A percentile compares a stretch with the other conserved stretches of the same genome.
Conservation (phyloP, 805 yeast genomes). For the Tetrapisispora pingtungensis region DNA sequence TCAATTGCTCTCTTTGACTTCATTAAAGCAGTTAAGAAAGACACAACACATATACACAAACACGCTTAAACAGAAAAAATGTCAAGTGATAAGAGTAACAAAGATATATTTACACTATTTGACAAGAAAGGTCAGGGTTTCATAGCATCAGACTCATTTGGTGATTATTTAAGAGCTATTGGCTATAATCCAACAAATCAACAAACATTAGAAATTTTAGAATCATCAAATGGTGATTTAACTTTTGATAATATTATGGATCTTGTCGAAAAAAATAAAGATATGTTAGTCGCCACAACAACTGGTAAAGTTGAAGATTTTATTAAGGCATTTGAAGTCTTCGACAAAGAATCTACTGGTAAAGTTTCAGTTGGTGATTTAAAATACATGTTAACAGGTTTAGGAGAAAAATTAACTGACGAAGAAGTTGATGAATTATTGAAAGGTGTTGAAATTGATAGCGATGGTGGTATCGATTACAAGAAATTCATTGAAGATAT, state of each 20-base stretch:
- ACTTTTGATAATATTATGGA: constrained; percentile 23
- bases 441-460: constrained; percentile 88
- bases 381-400: constrained; percentile 85
- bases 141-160: constrained; percentile 74
- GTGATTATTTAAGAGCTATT: constrained; percentile 90
- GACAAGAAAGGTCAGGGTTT: constrained; percentile 94
- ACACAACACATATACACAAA: too few relatives aligned
- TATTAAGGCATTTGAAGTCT: constrained; percentile 92
- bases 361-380: constrained; percentile 95
- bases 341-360: constrained; percentile 92
- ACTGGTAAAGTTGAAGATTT: constrained; percentile 49
- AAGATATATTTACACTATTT: constrained; percentile 93
- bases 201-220: constrained; percentile 20
- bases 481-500: constrained; percentile 90
- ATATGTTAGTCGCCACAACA: constrained; percentile 24
- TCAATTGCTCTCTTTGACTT: too few relatives aligned
- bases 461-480: constrained; percentile 92
- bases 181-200: constrained; percentile 94
- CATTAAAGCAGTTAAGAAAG: too few relatives aligned
- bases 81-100: constrained; percentile 33
- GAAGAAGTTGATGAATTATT: constrained; percentile 91
- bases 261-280: constrained; percentile 19
- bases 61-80: background rate
- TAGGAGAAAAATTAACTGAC: constrained; percentile 88
- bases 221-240: constrained; percentile 9